Base-by-base conservation (phyloP, 2,329 filamentous ascomycete genomes). In the Colletotrichum navitas region DNA sequence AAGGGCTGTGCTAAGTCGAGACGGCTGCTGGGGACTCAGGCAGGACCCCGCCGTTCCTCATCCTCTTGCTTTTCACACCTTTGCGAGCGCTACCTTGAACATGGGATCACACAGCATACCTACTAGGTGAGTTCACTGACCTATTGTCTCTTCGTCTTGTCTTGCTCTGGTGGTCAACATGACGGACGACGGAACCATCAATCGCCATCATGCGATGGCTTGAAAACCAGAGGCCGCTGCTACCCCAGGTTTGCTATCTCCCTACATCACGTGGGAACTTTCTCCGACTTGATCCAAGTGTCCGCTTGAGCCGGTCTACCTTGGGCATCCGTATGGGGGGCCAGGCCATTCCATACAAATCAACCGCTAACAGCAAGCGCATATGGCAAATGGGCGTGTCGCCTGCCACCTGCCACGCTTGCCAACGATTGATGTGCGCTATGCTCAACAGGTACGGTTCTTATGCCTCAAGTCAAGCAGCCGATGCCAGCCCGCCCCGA, bases 1-100 rank as follows among this genome's bases (percentile, higher is more conserved):
- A 67, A 60, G 41, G 68, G 64, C 56, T 59, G 43, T 68, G 51
- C 68, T 68, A 71, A 68, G 68, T 68, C 65, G 65, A 71, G 65
- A 68, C 51, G 51, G 32, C 47, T 59, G 64, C 55, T 71, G 65
- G 24, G 58, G 51, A 24, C 45, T 24, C 43, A 43, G 52, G 59
- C 49, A 29, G 60, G 39, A 26, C 59, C 52, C 36, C 12, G 39
- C 56, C 52, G 39, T 59, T 59, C 34, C 47, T 62, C 63, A 12
- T 45, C 58, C 18, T 49, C 63, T 51, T 62, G 32, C 34, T 54
- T 39, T 58, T 24, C 49, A 39, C 24, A 5, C 8, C 58, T 26
- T 11, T 59, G 43, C 36, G 11, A 10, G 36, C 11, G 36, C 10
- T 39, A 11, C 36, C 36, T 39, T 39, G 36, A 34, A 10, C 54